phyloP scores from a whole-genome alignment of 2,329 filamentous ascomycete genomes.

The Penicillium griseofulvum region DNA sequence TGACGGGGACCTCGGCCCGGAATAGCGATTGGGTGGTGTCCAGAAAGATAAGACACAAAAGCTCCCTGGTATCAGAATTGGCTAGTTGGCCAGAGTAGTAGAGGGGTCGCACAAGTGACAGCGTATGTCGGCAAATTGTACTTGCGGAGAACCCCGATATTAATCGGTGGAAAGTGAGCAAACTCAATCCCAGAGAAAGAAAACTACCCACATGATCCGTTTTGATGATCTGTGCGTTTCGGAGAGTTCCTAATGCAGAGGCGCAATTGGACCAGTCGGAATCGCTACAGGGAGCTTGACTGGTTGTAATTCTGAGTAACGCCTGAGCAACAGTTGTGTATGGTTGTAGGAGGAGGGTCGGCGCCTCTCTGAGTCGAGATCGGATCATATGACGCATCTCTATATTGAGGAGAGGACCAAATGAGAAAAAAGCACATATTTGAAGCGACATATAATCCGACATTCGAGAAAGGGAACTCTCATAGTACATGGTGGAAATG shows the following conservation, averaged over 20 bases:
- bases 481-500: background rate
- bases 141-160: conserved; percentile 5
- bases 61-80: background rate
- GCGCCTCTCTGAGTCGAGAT: background rate
- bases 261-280: background rate
- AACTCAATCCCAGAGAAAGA: background rate
- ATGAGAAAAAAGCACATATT: background rate
- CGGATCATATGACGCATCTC: conserved; percentile 3
- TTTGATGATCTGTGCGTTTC: background rate
- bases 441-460: background rate
- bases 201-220: background rate
- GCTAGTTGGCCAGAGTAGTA: background rate
- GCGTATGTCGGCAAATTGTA: conserved; percentile 3
- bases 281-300: background rate
- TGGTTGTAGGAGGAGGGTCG: background rate
- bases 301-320: background rate
- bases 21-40: conserved; percentile 3
- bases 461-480: background rate
- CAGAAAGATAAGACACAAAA: conserved; percentile 2
- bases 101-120: background rate
- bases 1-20: background rate
- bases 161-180: background rate
- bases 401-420: background rate
- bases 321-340: conserved; percentile 2
- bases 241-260: background rate